Evolutionary conservation across 345 rosid species (phyloP).

Genomic region (Eucalyptus cloeziana): DNA sequence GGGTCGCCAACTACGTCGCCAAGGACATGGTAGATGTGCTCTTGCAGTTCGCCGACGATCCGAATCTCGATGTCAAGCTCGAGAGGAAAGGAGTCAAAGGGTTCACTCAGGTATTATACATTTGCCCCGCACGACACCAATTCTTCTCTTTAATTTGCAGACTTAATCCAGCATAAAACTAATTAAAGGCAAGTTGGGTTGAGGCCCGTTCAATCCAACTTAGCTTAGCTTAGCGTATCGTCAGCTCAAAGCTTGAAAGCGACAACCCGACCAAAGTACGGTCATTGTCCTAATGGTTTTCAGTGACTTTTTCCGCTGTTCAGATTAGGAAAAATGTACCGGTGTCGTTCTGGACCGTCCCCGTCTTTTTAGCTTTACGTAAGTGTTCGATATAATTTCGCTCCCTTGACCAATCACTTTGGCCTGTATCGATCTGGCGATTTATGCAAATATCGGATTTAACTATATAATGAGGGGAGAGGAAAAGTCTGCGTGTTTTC

Average conservation of each 20-base stretch:
- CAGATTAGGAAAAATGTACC: background rate
- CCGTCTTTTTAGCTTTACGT: background rate
- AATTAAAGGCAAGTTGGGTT: background rate
- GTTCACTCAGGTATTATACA: constrained; percentile 25
- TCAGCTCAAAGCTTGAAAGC: background rate
- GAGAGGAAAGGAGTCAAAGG: constrained; percentile 56
- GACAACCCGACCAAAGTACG: background rate
- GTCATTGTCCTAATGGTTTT: background rate
- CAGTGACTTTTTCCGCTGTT: background rate
- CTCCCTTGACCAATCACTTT: background rate
- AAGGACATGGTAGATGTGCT: constrained; percentile 63
- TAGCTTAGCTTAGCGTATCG: background rate
- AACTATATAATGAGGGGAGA: no score
- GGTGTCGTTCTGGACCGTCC: background rate
- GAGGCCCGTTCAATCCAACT: background rate
- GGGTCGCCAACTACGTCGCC: constrained; percentile 21
- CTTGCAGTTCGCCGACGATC: constrained; percentile 50
- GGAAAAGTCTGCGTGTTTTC: no score
- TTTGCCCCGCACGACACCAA: background rate
- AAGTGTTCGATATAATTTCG: background rate
- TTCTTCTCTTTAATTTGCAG: background rate
- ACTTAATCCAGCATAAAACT: background rate
- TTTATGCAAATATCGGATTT: background rate
- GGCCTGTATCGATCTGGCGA: background rate
- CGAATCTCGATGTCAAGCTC: constrained; percentile 45